Evolutionary conservation across 2,329 filamentous ascomycete species (phyloP).

Genomic region (Colletotrichum simmondsii): DNA sequence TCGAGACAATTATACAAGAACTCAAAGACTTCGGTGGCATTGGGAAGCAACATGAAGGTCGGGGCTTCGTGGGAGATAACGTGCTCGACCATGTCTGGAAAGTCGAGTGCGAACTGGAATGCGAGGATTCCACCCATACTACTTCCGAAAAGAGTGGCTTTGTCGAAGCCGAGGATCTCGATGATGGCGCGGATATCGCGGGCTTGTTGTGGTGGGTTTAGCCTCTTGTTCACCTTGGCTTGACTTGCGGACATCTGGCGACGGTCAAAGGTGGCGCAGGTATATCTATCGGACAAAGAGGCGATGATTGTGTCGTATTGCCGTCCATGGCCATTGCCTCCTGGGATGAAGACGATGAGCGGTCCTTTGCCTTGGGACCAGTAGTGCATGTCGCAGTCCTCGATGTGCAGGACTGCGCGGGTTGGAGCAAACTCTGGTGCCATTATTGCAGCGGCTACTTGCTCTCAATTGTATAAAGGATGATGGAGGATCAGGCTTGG

Average conservation of each 20-base stretch:
- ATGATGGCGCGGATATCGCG: conserved; percentile 45
- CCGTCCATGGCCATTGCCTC: conserved; percentile 46
- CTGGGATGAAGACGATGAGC: conserved; percentile 45
- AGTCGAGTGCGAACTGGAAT: conserved; percentile 44
- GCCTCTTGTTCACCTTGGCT: conserved; percentile 37
- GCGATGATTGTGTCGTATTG: conserved; percentile 44
- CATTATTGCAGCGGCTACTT: no score
- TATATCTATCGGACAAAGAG: conserved; percentile 40
- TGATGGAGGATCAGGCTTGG: neutral
- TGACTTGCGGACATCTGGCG: conserved; percentile 46
- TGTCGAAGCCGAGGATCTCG: conserved; percentile 40
- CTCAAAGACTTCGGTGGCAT: conserved; percentile 39
- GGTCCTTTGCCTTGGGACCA: conserved; percentile 44
- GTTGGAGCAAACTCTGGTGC: conserved; percentile 37
- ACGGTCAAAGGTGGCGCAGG: conserved; percentile 45
- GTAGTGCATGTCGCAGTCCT: conserved; percentile 45
- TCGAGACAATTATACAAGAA: conserved; percentile 38
- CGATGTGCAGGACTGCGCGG: conserved; percentile 39
- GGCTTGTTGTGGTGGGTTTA: conserved; percentile 43
- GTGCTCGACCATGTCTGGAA: conserved; percentile 42
- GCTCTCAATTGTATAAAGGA: no score
- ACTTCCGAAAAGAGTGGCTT: conserved; percentile 43
- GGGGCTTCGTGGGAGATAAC: conserved; percentile 45
- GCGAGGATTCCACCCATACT: conserved; percentile 43
- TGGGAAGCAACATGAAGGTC: conserved; percentile 39